phyloP scores from a whole-genome alignment of 2,329 filamentous ascomycete species.

The Ramularia endophylla region DNA sequence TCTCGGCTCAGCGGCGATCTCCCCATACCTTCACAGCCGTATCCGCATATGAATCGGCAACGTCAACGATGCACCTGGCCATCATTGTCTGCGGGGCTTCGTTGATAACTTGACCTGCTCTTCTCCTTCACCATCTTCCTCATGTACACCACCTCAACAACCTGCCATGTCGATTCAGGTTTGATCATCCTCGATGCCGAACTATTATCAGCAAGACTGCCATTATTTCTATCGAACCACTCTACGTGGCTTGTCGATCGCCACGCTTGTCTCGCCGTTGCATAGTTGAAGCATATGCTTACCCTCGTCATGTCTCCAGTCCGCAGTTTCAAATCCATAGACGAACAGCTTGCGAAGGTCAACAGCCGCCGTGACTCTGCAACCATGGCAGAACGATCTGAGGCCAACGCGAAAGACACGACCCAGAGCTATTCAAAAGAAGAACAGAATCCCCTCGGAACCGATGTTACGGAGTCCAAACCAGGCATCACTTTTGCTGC shows the following conservation, averaged over 20 bases:
- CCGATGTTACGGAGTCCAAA: constrained; percentile 49
- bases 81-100: constrained; percentile 4
- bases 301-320: constrained; percentile 54
- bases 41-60: constrained; percentile 2
- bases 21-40: constrained; percentile 9
- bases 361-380: constrained; percentile 30
- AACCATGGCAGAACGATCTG: constrained; percentile 39
- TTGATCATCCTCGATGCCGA: constrained; percentile 55
- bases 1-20: constrained; percentile 15
- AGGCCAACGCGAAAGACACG: constrained; percentile 50
- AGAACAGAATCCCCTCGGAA: constrained; percentile 43
- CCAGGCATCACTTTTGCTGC: constrained; percentile 81
- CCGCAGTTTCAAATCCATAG: constrained; percentile 25
- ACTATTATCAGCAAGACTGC: constrained; percentile 77
- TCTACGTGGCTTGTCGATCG: constrained; percentile 76
- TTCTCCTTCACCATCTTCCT: neutral
- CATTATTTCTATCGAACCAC: constrained; percentile 92
- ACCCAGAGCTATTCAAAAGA: constrained; percentile 43
- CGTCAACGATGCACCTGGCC: constrained; percentile 1
- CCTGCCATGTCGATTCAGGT: constrained; percentile 4
- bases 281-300: constrained; percentile 49
- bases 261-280: constrained; percentile 69
- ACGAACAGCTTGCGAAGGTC: constrained; percentile 17
- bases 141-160: neutral
- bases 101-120: neutral